Evolutionary conservation across 441 rosid genomes (phyloP).

Genomic region (Populus tomentosa): DNA sequence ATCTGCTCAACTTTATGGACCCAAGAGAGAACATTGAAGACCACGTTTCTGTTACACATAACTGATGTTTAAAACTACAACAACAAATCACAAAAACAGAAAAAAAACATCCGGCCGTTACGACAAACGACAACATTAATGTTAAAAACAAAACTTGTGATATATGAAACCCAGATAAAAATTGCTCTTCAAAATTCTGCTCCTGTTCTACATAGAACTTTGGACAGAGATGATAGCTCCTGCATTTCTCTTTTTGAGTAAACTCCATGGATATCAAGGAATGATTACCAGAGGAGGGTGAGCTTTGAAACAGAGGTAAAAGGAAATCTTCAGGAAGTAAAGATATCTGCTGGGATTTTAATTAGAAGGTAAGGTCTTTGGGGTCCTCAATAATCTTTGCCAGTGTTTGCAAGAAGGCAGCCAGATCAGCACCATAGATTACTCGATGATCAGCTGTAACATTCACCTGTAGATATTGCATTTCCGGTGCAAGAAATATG

Average conservation of each 20-base stretch:
- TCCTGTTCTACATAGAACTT: constrained; percentile 7
- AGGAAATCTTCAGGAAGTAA: constrained; percentile 1
- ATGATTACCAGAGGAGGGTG: constrained; percentile 12
- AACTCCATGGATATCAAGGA: constrained; percentile 6
- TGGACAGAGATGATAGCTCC: constrained; percentile 10
- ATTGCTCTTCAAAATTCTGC: constrained; percentile 16
- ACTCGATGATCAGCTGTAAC: constrained; percentile 92
- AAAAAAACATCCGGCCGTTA: not conserved
- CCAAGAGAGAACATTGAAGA: not conserved
- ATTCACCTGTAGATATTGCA: constrained; percentile 58
- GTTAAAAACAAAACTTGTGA: constrained; percentile 14
- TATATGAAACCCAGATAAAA: constrained; percentile 7
- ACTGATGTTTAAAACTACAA: not conserved
- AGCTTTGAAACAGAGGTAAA: constrained; percentile 5
- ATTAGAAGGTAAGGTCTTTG: constrained; percentile 74
- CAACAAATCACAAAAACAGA: not conserved
- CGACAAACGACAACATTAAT: not conserved
- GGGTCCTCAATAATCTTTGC: constrained; percentile 85
- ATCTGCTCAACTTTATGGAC: not conserved
- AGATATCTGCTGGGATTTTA: not conserved
- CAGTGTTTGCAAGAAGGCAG: constrained; percentile 84
- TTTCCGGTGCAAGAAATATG: not conserved
- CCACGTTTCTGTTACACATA: not conserved
- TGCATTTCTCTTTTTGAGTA: constrained; percentile 1
- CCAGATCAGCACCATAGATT: constrained; percentile 91